These are phyloP conservation scores for Lipomyces mesembrius DNA, from an alignment of 805 yeast genomes.

Conservation along the genomic window DNA sequence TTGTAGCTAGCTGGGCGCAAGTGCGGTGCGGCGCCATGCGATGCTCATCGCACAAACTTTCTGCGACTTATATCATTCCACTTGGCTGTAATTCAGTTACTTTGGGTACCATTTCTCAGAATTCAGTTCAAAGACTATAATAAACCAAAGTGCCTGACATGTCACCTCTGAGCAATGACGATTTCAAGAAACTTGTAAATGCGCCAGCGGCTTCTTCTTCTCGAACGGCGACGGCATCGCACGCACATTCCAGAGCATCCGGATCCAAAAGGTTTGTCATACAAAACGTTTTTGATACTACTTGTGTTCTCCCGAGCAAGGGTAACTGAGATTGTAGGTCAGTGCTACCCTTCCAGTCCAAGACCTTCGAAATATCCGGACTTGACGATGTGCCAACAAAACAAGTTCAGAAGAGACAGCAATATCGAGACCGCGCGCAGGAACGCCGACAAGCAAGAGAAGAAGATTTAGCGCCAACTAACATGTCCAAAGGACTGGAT, in stretches of 20 bases:
- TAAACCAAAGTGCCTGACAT: not conserved
- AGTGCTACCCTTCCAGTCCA: constrained; percentile 12
- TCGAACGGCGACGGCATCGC: not conserved
- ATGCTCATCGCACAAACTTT: not conserved
- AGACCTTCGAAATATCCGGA: not conserved
- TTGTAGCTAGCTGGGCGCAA: not conserved
- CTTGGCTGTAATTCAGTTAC: not conserved
- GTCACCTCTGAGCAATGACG: constrained; percentile 24
- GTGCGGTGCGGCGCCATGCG: not conserved
- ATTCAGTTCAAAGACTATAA: not conserved
- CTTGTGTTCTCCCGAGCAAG: not conserved
- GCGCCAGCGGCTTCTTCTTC: not conserved
- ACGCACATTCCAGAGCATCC: not conserved
- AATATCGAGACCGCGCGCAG: constrained; percentile 32
- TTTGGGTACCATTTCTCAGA: not conserved
- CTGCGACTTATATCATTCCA: not conserved
- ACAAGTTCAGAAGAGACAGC: not conserved
- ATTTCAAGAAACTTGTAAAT: constrained; percentile 25
- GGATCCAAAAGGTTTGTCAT: not conserved
- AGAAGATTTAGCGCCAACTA: constrained; percentile 11
- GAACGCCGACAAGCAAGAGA: constrained; percentile 26
- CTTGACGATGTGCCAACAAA: not conserved
- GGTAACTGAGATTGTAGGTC: not conserved
- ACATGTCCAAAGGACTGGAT: constrained; percentile 21
- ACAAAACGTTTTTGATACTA: not conserved